Evolutionary conservation across 2,329 filamentous ascomycete species (phyloP).

Genomic region (Ascochyta viciae-villosae): DNA sequence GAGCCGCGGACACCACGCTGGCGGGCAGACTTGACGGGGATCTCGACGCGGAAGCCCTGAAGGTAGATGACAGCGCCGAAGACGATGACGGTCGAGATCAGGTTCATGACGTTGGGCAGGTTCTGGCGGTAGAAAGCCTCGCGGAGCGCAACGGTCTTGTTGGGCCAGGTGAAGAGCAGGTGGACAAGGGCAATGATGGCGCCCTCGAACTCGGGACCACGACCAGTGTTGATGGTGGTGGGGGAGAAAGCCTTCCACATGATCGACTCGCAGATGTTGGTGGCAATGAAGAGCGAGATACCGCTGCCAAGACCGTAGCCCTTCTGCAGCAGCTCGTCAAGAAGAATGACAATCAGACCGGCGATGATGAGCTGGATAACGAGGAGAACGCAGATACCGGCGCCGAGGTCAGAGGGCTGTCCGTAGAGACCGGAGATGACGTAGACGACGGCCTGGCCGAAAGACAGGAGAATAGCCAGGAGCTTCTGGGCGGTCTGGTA

Average conservation of each 20-base stretch:
- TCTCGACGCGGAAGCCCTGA: slow-evolving; percentile 99
- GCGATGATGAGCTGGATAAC: slow-evolving; percentile 98
- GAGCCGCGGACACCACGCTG: slow-evolving; percentile 98
- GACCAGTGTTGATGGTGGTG: slow-evolving; percentile 98
- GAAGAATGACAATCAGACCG: slow-evolving; percentile 97
- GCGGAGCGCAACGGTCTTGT: slow-evolving; percentile 98
- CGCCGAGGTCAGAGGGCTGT: slow-evolving; percentile 93
- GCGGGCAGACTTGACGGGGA: slow-evolving; percentile 98
- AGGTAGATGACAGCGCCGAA: slow-evolving; percentile 99
- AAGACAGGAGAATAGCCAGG: slow-evolving; percentile 89
- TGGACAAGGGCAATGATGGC: slow-evolving; percentile 98
- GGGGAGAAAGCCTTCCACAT: slow-evolving; percentile 99
- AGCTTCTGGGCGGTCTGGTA: slow-evolving; percentile 99
- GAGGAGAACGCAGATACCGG: slow-evolving; percentile 96
- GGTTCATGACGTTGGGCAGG: slow-evolving; percentile 99
- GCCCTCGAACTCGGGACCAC: slow-evolving; percentile 98
- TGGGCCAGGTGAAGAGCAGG: slow-evolving; percentile 96
- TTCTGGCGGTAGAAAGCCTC: slow-evolving; percentile 99
- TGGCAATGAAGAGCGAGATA: slow-evolving; percentile 99
- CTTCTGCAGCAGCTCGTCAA: slow-evolving; percentile 99
- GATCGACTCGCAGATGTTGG: slow-evolving; percentile 99
- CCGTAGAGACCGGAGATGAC: slow-evolving; percentile 95
- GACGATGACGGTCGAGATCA: slow-evolving; percentile 88
- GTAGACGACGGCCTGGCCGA: slow-evolving; percentile 97
- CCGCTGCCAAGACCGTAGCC: slow-evolving; percentile 97